Base-by-base conservation (phyloP, 257 asterid genomes). In the Coffea canephora region DNA sequence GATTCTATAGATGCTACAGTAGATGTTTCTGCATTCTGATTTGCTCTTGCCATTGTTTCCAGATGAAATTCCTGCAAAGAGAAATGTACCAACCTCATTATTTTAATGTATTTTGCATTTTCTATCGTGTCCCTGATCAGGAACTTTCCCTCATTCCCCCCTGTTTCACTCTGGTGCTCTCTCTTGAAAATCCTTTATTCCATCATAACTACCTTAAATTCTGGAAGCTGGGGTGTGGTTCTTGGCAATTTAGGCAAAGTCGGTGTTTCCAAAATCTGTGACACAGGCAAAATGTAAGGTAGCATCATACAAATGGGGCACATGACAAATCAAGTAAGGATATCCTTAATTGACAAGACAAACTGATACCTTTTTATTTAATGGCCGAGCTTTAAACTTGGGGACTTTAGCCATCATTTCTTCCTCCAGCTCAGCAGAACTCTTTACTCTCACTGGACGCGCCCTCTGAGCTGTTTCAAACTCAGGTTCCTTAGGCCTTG, bases 401-500 rank as follows among this genome's bases (percentile, higher is more conserved):
- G 99, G 97, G 27, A 92, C 83, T 77, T 93, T 94, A 79, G 97
- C 98, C 94, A 95, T 88, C 92, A 92, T 91, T 87, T 95, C 98
- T 87, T 92, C 96, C 86, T 95, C 99, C 19, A 92, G 73, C 78
- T 93, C 98, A 43, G 96, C 95, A 77, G 97, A 88, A 80, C 97
- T 95, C 82, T 95, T 93, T 25, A 90, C 69, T 81, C 83, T 92
- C 39, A 87, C 85, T 49, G 95, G 82, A 69, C 99, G 97, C 31
- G 79, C 89, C 23, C 99, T 91, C 64, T 95, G 99, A 75, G 97
- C 86, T 74, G 99, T 95, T 85, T 86, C 97, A 72, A 93, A 89
- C 78, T 93, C 96, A 15, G 98, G 99, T 73, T 94, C 91, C 84
- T 91, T 95, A 1, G 99, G 99, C 90, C 94, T 90, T 64, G 98